phyloP scores from a whole-genome alignment of 345 rosid genomes.

The Arabis alpina region DNA sequence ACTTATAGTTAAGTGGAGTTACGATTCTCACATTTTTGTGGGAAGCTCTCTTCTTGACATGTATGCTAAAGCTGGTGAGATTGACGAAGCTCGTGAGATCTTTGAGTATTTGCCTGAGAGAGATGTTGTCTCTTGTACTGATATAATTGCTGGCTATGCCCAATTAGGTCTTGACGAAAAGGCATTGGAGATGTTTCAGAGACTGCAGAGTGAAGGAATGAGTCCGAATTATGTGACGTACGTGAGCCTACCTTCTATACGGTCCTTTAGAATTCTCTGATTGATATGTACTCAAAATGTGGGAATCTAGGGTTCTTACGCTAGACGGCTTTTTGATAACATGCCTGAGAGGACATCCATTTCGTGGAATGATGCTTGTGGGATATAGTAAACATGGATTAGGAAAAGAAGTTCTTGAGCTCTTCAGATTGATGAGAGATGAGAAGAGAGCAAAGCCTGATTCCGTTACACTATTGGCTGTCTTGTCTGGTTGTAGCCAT shows the following conservation, averaged over 20 bases:
- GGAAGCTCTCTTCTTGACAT: slow-evolving; percentile 97
- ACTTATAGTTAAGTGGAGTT: slow-evolving; percentile 58
- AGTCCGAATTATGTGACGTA: slow-evolving; percentile 79
- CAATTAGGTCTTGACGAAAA: slow-evolving; percentile 81
- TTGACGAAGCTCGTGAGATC: slow-evolving; percentile 74
- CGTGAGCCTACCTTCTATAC: slow-evolving; percentile 58
- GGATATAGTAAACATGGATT: slow-evolving; percentile 88
- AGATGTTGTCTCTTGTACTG: slow-evolving; percentile 95
- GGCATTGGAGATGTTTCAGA: slow-evolving; percentile 70
- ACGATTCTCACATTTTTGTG: slow-evolving; percentile 66
- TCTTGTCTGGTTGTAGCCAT: slow-evolving; percentile 93
- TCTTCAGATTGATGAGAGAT: slow-evolving; percentile 66
- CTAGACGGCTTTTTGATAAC: slow-evolving; percentile 67
- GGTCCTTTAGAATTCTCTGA: slow-evolving; percentile 78
- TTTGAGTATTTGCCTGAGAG: slow-evolving; percentile 77
- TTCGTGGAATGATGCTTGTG: slow-evolving; percentile 85
- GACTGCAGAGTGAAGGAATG: slow-evolving; percentile 73
- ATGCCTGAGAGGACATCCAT: slow-evolving; percentile 75
- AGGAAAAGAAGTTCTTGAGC: slow-evolving; percentile 67
- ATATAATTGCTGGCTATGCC: slow-evolving; percentile 84
- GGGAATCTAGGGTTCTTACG: slow-evolving; percentile 67
- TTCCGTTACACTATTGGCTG: slow-evolving; percentile 72
- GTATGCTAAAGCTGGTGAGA: slow-evolving; percentile 88
- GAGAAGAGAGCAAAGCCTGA: slow-evolving; percentile 72
- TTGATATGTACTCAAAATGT: slow-evolving; percentile 95